phyloP scores from a whole-genome alignment of 2,329 filamentous ascomycete genomes.

The Aspergillus awamori region DNA sequence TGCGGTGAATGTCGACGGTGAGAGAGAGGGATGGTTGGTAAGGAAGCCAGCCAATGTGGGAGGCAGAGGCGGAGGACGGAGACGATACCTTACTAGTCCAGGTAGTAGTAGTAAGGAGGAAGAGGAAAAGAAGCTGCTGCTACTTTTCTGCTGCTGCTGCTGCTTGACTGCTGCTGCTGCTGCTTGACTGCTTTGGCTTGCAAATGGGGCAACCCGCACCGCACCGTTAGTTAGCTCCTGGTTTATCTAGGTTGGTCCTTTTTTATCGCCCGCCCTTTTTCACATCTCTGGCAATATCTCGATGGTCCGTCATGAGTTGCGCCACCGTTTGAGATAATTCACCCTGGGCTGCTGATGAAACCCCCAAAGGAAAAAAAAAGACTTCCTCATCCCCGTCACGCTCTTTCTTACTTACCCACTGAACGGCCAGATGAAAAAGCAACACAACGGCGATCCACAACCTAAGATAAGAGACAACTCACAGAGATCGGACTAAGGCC shows the following conservation, averaged over 20 bases:
- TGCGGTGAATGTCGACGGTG: constrained; percentile 18
- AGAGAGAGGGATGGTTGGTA: constrained; percentile 10
- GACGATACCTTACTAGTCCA: constrained; percentile 14
- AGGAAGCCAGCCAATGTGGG: constrained; percentile 26
- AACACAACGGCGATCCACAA: not conserved
- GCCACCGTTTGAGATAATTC: not conserved
- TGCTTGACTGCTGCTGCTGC: no score
- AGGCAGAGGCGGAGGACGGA: constrained; percentile 32
- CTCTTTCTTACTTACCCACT: not conserved
- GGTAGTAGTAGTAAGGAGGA: constrained; percentile 16
- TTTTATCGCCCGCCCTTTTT: not conserved
- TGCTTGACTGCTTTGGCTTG: not conserved
- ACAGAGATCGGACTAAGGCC: not conserved
- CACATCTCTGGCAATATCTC: not conserved
- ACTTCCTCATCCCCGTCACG: not conserved
- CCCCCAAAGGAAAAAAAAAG: not conserved
- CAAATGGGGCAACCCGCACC: constrained; percentile 21
- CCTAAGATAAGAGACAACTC: constrained; percentile 3
- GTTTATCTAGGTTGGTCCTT: not conserved
- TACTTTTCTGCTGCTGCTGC: not conserved
- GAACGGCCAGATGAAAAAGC: not conserved
- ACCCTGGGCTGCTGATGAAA: not conserved
- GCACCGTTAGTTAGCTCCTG: constrained; percentile 14
- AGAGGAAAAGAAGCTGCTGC: constrained; percentile 18
- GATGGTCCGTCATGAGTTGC: not conserved